These are phyloP conservation scores for Xerocomus nothofagi DNA, from an alignment of 1,284 basidiomycete species.

Conservation along the genomic window DNA sequence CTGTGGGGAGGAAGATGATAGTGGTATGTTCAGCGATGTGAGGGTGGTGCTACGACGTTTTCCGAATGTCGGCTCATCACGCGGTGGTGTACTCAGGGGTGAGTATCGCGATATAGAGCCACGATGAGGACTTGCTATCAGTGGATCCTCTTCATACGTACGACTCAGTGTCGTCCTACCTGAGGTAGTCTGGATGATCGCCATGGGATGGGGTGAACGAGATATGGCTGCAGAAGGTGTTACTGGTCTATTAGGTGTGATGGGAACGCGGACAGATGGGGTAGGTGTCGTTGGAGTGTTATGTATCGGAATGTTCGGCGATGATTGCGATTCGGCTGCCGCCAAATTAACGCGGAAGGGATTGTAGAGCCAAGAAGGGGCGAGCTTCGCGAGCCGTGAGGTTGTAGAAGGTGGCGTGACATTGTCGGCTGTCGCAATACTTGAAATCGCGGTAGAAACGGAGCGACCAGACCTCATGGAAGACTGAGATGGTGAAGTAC, in stretches of 20 bases:
- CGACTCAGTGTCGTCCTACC: conserved; percentile 46
- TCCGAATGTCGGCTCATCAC: conserved; percentile 55
- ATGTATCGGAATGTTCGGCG: conserved; percentile 39
- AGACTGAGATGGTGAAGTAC: conserved; percentile 68
- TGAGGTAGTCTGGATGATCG: conserved; percentile 49
- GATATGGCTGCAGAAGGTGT: conserved; percentile 33
- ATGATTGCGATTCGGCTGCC: conserved; percentile 58
- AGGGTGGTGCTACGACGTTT: conserved; percentile 54
- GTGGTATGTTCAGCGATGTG: conserved; percentile 42
- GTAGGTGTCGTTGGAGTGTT: conserved; percentile 35
- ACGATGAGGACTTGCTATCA: conserved; percentile 41
- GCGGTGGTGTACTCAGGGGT: conserved; percentile 64
- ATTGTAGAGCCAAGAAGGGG: conserved; percentile 74
- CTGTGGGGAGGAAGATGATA: conserved; percentile 51
- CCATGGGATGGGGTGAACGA: conserved; percentile 49
- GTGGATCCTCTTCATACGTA: conserved; percentile 56
- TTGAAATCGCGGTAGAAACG: conserved; percentile 35
- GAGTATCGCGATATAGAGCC: conserved; percentile 53
- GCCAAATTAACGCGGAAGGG: conserved; percentile 59
- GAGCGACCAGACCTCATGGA: conserved; percentile 56
- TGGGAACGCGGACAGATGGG: conserved; percentile 32
- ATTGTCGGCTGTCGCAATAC: conserved; percentile 6
- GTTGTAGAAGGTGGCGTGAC: conserved; percentile 28
- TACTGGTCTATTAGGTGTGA: conserved; percentile 28
- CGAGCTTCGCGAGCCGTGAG: conserved; percentile 54